Evolutionary conservation across 1,284 basidiomycete genomes (phyloP), one percentile per base, ranked within the genome.

Genomic region (Sporisorium reilianum): DNA sequence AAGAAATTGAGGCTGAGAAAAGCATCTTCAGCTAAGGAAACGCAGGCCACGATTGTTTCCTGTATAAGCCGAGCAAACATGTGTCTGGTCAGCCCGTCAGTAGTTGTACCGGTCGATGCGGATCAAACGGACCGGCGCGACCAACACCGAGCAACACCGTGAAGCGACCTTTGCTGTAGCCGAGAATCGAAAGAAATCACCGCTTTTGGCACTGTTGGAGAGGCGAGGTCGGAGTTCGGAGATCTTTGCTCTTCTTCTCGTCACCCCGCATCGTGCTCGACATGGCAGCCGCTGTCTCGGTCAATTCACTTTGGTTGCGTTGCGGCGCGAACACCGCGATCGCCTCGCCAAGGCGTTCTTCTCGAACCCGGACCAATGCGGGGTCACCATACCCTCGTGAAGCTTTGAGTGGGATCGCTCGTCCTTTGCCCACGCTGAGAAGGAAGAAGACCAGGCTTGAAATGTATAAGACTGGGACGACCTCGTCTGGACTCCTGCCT

Each of bases 161-260:
- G 30, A 30, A 12, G 11, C 32, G 8, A 34, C 32, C 5, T 34
- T 34, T n/a, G n/a, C n/a, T 3, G 23, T 26, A 26, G 44, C 25
- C 22, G 23, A 23, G 23, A 3, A n/a, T n/a, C n/a, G n/a, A 20
- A 45, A 22, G 14, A 22, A 42, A 16, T 45, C 23, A 26, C 44
- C 44, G 44, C 12, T 23, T 23, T 12, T 45, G 44, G 53, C 53
- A 45, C 20, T 45, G 23, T 45, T 48, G 11, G 45, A 48, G n/a
- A 30, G 45, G 45, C 45, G n/a, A 18, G n/a, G 25, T 40, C 56
- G 56, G 46, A 40, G 45, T 51, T 65, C 63, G 63, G 63, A 59
- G 46, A 65, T 59, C 63, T 65, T n/a, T n/a, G n/a, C n/a, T n/a
- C n/a, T 45, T 62, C 26, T n/a, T 40, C 30, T 26, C 16, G 18